These are phyloP conservation scores for Helichrysum umbraculigerum DNA, from an alignment of 129 eudicot genomes.

Conservation along the genomic window DNA sequence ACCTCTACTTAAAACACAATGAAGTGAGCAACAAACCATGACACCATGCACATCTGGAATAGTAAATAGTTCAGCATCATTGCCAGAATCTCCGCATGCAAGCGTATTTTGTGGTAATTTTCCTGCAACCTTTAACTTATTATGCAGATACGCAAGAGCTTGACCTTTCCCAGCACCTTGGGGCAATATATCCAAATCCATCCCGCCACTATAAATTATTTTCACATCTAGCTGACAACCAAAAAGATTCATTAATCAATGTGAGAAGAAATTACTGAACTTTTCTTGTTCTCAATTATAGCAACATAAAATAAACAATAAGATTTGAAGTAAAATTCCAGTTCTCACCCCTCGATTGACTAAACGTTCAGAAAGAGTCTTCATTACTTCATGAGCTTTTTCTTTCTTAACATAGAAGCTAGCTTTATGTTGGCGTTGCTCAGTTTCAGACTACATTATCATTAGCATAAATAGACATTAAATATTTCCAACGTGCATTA, in stretches of 20 bases:
- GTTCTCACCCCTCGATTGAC: constrained; percentile 74
- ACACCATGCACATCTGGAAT: constrained; percentile 97
- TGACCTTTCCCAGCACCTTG: constrained; percentile 99
- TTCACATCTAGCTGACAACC: constrained; percentile 81
- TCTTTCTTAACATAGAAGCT: constrained; percentile 88
- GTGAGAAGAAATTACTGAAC: neutral
- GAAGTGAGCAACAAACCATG: constrained; percentile 61
- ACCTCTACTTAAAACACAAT: constrained; percentile 7
- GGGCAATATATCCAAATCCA: constrained; percentile 87
- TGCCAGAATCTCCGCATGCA: constrained; percentile 97
- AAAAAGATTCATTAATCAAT: constrained; percentile 3
- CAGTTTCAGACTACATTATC: constrained; percentile 75
- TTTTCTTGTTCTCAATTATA: constrained; percentile 9
- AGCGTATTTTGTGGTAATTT: constrained; percentile 81
- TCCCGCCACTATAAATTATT: constrained; percentile 93
- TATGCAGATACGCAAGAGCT: constrained; percentile 90
- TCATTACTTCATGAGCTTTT: constrained; percentile 69
- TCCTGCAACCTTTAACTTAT: constrained; percentile 54
- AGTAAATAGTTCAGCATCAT: constrained; percentile 92
- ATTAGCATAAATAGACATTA: neutral
- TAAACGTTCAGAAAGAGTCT: constrained; percentile 59
- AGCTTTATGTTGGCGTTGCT: constrained; percentile 86
- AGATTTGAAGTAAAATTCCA: neutral
- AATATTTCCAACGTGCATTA: neutral
- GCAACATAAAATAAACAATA: neutral